phyloP scores from a whole-genome alignment of 345 rosid genomes.

The Sapria himalayana region DNA sequence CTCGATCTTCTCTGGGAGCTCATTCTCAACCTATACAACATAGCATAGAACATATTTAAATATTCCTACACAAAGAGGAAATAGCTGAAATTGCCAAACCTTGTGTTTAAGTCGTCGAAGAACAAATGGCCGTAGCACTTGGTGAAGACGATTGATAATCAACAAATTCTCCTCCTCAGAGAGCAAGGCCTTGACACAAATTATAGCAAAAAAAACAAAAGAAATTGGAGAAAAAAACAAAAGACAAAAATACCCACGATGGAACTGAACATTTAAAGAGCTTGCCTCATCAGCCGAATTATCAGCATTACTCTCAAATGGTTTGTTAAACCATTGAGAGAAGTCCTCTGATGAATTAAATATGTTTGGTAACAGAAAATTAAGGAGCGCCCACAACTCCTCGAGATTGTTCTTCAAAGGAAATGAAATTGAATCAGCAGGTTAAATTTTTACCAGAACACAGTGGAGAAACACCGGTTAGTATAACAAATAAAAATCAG shows the following conservation, averaged over 20 bases:
- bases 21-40: constrained; percentile 52
- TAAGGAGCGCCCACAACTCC: constrained; percentile 87
- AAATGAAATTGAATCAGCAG: constrained; percentile 7
- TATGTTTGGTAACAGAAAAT: constrained; percentile 78
- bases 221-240: not conserved
- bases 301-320: constrained; percentile 78
- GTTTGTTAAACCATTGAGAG: constrained; percentile 95
- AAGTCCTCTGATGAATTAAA: constrained; percentile 89
- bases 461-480: not conserved
- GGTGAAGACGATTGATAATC: constrained; percentile 84
- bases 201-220: not conserved
- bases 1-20: constrained; percentile 83
- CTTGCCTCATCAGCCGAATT: constrained; percentile 68
- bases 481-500: no score
- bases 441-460: constrained; percentile 4
- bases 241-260: constrained; percentile 2
- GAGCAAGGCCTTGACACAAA: constrained; percentile 39
- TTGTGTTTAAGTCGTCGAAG: constrained; percentile 84
- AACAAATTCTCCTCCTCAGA: constrained; percentile 88
- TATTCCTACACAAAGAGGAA: constrained; percentile 3
- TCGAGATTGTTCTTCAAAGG: constrained; percentile 68
- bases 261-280: constrained; percentile 7
- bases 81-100: constrained; percentile 18
- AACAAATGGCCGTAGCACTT: constrained; percentile 90
- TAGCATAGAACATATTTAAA: not conserved